Base-by-base conservation (phyloP, 2,329 filamentous ascomycete species). In the Paraphoma sp. region DNA sequence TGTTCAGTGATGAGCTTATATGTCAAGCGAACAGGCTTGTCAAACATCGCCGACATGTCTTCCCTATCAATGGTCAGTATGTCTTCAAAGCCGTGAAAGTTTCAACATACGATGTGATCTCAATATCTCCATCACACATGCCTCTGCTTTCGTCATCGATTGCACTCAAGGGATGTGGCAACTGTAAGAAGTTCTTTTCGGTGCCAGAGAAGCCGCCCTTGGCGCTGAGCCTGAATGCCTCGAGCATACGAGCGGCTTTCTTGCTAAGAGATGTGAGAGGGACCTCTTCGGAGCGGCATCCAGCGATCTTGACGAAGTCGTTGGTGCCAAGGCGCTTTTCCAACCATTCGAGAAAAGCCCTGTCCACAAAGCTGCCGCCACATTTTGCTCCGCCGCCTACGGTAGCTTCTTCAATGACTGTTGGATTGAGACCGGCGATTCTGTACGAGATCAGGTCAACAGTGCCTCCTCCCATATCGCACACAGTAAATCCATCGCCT, bases 391-490 rank as follows among this genome's bases (percentile, higher is more conserved):
- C 69, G 3, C 30, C 58, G 0, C 71, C 72, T 0, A 69, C 33
- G 0, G 71, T 69, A 0, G 49, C 63, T 46, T 75, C 72, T 36
- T 70, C 63, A 0, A 73, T 2, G 1, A 12, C 17, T 0, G 54
- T 68, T 0, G 68, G 68, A 0, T 65, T 5, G 2, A 66, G 18
- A 0, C 43, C 31, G 0, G 53, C 11, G 6, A 73, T 51, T 0
- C 48, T 16, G 33, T 75, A 74, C 0, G 72, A 63, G 9, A 72
- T 67, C 11, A 72, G 23, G n/a, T 74, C 71, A 0, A 71, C 67
- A 0, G 68, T 73, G 0, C 72, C 72, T 0, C 72, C 71, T 0
- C 71, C 71, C 63, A 71, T 69, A 12, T 74, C 72, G 23, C 69
- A 74, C 0, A 74, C 41, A 0, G 69, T 57, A 51, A 74, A 73